Evolutionary conservation across 2,329 filamentous ascomycete species (phyloP), one percentile per base, ranked within the genome.

Genomic region (Alternaria triticina): DNA sequence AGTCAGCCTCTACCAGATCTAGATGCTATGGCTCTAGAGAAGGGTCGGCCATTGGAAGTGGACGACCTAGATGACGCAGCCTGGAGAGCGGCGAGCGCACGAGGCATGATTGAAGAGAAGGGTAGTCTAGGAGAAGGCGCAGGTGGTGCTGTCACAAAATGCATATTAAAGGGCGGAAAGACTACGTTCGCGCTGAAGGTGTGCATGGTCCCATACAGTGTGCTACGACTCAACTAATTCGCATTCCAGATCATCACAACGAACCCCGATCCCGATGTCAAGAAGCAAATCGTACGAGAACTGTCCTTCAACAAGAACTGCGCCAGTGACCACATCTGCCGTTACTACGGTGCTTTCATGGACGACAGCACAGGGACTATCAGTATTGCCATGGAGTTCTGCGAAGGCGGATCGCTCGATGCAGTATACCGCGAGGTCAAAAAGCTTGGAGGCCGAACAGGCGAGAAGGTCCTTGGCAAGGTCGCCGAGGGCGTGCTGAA

Each of bases 371-470:
- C 93, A 10, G 93, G 94, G 54, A 98, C 95, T 51, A 98, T 99
- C 70, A 97, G 93, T 51, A 99, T 99, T 76, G 94, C 94, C 61
- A 99, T 99, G 96, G 96, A 99, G 79, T 98, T 97, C 75, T 99
- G 96, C 78, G 96, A 98, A 81, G 96, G 96, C 61, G 96, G 96
- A 57, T 97, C 93, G 50, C 87, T 99, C 20, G 94, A 99, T 83
- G 96, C 93, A 77, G 96, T 99, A 69, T 99, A 99, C 84, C 93
- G 93, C 70, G 96, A 99, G 82, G 94, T 99, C 36, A 97, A 97
- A 84, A 93, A 96, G 72, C 88, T 98, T 2, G 95, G 95, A 45
- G 96, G 96, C 11, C 89, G 96, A 54, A 98, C 95, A 0, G 96
- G 96, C 70, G 96, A 99, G 79, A 99, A 98, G 78, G 96, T 99